phyloP scores from a whole-genome alignment of 78 protist genomes.

The Dictyostelium citrinum region DNA sequence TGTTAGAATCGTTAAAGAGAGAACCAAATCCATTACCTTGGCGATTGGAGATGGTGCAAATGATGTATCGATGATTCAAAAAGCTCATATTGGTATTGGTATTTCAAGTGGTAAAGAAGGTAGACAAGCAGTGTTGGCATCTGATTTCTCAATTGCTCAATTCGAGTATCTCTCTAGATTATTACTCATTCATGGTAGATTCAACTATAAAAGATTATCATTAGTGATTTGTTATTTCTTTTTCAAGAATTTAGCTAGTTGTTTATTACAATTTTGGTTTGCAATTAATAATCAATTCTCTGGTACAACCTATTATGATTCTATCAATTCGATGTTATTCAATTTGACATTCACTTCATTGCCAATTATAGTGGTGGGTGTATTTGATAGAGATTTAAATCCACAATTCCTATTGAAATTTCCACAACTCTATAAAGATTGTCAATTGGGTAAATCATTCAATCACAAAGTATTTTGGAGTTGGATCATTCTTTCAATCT shows the following conservation, averaged over 20 bases:
- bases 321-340: conserved; percentile 64
- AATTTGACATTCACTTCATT: conserved; percentile 89
- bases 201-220: conserved; percentile 90
- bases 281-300: conserved; percentile 58
- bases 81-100: conserved; percentile 95
- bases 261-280: conserved; percentile 79
- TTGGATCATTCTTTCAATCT: conserved; percentile 25
- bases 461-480: conserved; percentile 45
- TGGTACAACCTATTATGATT: conserved; percentile 86
- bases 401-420: background rate
- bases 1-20: conserved; percentile 35
- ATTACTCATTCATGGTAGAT: conserved; percentile 91
- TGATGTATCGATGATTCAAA: conserved; percentile 88
- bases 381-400: conserved; percentile 64
- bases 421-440: conserved; percentile 25
- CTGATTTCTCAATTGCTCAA: conserved; percentile 76
- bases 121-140: conserved; percentile 65
- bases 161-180: conserved; percentile 49
- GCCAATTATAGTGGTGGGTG: conserved; percentile 80
- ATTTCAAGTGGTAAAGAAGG: conserved; percentile 93
- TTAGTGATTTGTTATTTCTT: conserved; percentile 81
- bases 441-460: conserved; percentile 29
- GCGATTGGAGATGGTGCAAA: conserved; percentile 86
- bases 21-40: conserved; percentile 66
- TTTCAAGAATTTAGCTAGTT: conserved; percentile 80